These are phyloP conservation scores for Diospyros kaki DNA, from an alignment of 148 eudicot species.

Conservation along the genomic window DNA sequence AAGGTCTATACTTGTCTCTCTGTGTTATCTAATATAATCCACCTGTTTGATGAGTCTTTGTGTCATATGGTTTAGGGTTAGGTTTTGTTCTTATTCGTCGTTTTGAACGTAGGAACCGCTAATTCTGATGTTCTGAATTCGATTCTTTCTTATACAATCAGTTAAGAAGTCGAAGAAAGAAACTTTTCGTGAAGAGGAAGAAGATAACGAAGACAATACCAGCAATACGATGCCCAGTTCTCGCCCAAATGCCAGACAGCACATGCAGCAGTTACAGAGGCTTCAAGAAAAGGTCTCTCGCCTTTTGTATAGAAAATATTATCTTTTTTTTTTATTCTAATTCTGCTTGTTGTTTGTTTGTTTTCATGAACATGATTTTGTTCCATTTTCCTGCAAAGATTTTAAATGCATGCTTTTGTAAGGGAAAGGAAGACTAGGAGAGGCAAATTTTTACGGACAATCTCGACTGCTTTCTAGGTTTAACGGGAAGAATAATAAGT, in stretches of 20 bases:
- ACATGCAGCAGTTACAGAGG: slow-evolving; percentile 50
- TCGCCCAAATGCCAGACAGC: slow-evolving; percentile 51
- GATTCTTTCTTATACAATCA: slow-evolving; percentile 19
- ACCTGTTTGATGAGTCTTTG: neutral
- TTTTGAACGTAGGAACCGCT: neutral
- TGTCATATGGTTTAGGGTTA: neutral
- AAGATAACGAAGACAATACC: slow-evolving; percentile 1
- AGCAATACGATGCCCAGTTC: slow-evolving; percentile 14
- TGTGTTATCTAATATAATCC: too few species aligned
- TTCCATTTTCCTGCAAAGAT: neutral
- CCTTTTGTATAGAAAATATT: neutral
- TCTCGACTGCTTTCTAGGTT: neutral
- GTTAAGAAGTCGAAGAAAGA: slow-evolving; percentile 33
- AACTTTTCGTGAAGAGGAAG: slow-evolving; percentile 22
- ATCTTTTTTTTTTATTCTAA: neutral
- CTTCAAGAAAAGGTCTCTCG: slow-evolving; percentile 67
- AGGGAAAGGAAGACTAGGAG: too few species aligned
- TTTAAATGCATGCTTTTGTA: neutral
- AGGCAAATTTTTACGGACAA: neutral
- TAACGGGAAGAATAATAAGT: slow-evolving; percentile 6
- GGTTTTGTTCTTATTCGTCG: neutral
- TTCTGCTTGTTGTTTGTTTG: neutral
- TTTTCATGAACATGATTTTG: neutral
- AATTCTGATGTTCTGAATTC: neutral
- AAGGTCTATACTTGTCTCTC: too few species aligned